A percentile compares a stretch with the other conserved stretches of the same genome.
These are phyloP conservation scores for slime mould (Dictyostelium discoideum) DNA, from an alignment of 78 protist species.

Conservation along the genomic window DNA sequence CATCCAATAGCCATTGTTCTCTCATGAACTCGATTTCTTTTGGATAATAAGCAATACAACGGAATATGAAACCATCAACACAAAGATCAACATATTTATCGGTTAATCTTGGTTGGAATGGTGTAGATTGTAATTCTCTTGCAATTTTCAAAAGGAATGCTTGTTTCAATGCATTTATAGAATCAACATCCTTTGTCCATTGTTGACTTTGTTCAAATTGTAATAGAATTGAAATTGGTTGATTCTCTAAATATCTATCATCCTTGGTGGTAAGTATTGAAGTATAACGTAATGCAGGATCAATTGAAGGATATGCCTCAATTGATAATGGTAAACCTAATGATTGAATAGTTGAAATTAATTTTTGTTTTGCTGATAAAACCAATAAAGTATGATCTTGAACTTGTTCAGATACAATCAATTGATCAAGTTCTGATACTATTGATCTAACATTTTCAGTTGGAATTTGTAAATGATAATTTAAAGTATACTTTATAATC, in stretches of 20 bases:
- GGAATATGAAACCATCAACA: conserved; percentile 56
- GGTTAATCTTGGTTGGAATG: conserved; percentile 7
- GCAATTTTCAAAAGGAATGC: conserved; percentile 71
- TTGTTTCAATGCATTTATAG: conserved; percentile 42
- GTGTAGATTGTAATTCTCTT: not conserved
- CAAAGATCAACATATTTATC: conserved; percentile 17
- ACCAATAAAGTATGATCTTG: not conserved
- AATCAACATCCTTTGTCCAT: conserved; percentile 50
- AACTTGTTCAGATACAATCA: not conserved
- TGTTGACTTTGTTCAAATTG: conserved; percentile 5
- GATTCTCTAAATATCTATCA: not conserved
- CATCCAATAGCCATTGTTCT: conserved; percentile 11
- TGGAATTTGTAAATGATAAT: conserved; percentile 31
- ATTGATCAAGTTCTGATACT: conserved; percentile 29
- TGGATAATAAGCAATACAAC: conserved; percentile 57
- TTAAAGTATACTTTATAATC: conserved; percentile 33
- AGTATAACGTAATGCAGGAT: conserved; percentile 75
- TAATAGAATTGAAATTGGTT: conserved; percentile 22
- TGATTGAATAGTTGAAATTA: not conserved
- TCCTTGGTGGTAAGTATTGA: not conserved
- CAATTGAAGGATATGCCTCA: conserved; percentile 16
- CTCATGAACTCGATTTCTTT: conserved; percentile 39
- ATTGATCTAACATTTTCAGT: not conserved
- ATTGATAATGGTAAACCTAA: conserved; percentile 43
- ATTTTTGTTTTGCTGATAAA: conserved; percentile 10